Conservation (phyloP, 495 filamentous ascomycete species). For the Xanthoparmelia taractica region DNA sequence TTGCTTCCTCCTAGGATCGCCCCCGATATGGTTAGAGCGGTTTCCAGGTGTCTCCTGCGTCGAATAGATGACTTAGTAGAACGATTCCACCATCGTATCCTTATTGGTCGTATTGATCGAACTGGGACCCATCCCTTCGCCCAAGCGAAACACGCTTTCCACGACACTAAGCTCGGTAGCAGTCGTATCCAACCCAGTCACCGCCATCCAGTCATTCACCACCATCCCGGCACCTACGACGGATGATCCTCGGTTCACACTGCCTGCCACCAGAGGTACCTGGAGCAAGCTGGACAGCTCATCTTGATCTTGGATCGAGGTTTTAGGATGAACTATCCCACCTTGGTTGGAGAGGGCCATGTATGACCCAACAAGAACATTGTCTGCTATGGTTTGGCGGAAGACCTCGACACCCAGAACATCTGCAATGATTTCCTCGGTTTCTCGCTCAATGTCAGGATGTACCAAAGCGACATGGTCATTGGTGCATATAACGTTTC, state of each 20-base stretch:
- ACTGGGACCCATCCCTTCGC: constrained; percentile 72
- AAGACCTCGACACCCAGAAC: constrained; percentile 97
- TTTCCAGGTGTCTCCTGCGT: not conserved
- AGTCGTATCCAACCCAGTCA: constrained; percentile 93
- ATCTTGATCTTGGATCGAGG: constrained; percentile 92
- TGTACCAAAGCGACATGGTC: constrained; percentile 95
- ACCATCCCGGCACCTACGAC: constrained; percentile 99
- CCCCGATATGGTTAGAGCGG: not conserved
- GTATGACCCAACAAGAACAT: constrained; percentile 91
- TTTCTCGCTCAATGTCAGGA: constrained; percentile 94
- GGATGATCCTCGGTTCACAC: constrained; percentile 81
- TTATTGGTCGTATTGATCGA: constrained; percentile 74
- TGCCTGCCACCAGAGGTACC: constrained; percentile 89
- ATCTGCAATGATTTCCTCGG: constrained; percentile 92
- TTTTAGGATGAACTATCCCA: constrained; percentile 95
- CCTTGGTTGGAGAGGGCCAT: constrained; percentile 95
- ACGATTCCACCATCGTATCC: constrained; percentile 97
- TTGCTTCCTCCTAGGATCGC: constrained; percentile 3
- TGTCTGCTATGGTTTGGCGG: constrained; percentile 93
- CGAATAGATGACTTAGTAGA: constrained; percentile 56
- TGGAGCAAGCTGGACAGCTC: constrained; percentile 90
- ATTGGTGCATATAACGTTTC: constrained; percentile 94
- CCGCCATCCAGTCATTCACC: constrained; percentile 97
- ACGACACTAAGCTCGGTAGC: constrained; percentile 94
- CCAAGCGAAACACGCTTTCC: constrained; percentile 88